Percentiles rank a stretch among this genome's conserved stretches.
Evolutionary conservation across 2,329 filamentous ascomycete genomes (phyloP).

Genomic region (Sarocladium brachiariae): DNA sequence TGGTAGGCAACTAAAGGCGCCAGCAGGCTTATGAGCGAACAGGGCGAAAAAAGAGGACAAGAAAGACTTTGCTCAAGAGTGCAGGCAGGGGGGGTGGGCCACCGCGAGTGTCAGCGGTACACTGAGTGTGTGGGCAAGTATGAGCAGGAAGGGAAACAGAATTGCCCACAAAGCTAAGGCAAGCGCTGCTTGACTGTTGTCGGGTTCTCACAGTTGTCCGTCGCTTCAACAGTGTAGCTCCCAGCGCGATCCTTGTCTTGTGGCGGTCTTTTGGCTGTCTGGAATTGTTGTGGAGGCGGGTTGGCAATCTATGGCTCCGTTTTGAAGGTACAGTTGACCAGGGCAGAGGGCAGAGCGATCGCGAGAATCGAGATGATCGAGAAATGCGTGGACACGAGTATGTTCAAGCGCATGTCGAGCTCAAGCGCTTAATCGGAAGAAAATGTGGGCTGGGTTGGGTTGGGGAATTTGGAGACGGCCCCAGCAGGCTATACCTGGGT

Average conservation of each 20-base stretch:
- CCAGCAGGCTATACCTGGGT: too few species aligned
- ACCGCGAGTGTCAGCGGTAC: background rate
- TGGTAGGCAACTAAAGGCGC: background rate
- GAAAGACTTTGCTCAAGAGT: background rate
- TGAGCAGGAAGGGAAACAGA: background rate
- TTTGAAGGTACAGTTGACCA: background rate
- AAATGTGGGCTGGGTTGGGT: background rate
- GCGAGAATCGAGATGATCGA: constrained; percentile 10
- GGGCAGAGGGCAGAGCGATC: background rate
- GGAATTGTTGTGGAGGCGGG: background rate
- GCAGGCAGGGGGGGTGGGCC: background rate
- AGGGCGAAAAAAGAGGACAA: background rate
- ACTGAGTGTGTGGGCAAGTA: background rate
- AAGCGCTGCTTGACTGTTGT: background rate
- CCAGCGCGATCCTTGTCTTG: constrained; percentile 4
- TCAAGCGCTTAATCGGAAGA: background rate
- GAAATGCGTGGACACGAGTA: constrained; percentile 5
- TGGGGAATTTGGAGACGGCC: background rate
- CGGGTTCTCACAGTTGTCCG: background rate
- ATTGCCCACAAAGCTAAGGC: background rate
- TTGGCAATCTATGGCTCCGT: background rate
- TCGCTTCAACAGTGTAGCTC: background rate
- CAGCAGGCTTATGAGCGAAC: constrained; percentile 5
- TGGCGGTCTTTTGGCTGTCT: constrained; percentile 1
- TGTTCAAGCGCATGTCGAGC: background rate